A percentile compares a stretch with the other conserved stretches of the same genome.
Evolutionary conservation across 306 rosid species (phyloP).

Genomic region (Dalbergia cochinchinensis): DNA sequence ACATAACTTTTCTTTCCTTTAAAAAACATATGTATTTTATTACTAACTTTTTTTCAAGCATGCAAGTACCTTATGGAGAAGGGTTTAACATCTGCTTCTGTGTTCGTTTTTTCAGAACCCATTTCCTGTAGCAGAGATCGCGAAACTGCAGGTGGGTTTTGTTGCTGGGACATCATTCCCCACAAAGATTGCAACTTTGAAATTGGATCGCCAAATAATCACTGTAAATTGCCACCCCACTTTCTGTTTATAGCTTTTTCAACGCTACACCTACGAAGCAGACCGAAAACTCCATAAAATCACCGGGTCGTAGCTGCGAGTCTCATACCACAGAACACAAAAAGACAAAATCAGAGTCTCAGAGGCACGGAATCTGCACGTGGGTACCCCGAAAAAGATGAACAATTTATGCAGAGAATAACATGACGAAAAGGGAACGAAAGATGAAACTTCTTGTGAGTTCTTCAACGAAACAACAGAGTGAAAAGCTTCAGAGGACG

Average conservation of each 20-base stretch:
- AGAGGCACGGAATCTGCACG: conserved; percentile 15
- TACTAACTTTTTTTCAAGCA: background rate
- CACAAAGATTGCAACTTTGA: conserved; percentile 33
- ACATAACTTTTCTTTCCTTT: background rate
- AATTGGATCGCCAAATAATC: conserved; percentile 7
- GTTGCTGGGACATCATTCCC: conserved; percentile 49
- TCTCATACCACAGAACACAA: conserved; percentile 23
- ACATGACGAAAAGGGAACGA: conserved; percentile 7
- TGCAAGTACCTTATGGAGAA: conserved; percentile 64
- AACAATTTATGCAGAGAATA: conserved; percentile 18
- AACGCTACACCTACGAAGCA: background rate
- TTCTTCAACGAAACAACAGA: conserved; percentile 15
- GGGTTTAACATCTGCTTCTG: conserved; percentile 47
- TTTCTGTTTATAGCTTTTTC: background rate
- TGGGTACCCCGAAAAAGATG: conserved; percentile 31
- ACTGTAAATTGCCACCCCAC: conserved; percentile 42
- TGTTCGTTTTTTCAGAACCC: conserved; percentile 12
- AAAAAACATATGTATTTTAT: conserved; percentile 1
- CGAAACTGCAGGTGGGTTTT: conserved; percentile 50
- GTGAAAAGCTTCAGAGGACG: conserved; percentile 27
- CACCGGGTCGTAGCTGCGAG: conserved; percentile 21
- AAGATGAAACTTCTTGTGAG: conserved; percentile 21
- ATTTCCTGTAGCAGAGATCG: conserved; percentile 51
- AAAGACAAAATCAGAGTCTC: conserved; percentile 40
- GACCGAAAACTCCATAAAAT: conserved; percentile 51